Conservation (phyloP, 441 rosid genomes). For the Geranium incanum region DNA sequence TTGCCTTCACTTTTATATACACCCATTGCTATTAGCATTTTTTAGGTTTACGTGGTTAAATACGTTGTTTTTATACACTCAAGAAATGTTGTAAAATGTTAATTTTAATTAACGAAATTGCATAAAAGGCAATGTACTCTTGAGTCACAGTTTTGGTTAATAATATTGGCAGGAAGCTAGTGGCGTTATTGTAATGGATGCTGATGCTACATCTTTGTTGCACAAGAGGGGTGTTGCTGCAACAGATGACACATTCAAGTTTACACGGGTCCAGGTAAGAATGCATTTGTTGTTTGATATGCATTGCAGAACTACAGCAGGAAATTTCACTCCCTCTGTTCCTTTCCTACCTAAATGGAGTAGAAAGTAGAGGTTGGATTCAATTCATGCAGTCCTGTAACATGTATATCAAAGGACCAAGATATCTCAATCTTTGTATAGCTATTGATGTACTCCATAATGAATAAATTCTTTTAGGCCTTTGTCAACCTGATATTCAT, state of each 20-base stretch:
- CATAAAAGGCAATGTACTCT: not conserved
- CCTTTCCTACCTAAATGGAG: not conserved
- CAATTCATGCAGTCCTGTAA: not conserved
- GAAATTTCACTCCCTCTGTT: not conserved
- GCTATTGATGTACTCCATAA: too few relatives aligned
- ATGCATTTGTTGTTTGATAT: not conserved
- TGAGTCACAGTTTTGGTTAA: conserved; percentile 16
- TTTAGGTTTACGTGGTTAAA: not conserved
- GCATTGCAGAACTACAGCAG: not conserved
- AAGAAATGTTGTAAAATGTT: not conserved
- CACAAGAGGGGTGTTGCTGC: conserved; percentile 58
- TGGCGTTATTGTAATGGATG: conserved; percentile 83
- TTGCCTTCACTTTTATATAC: not conserved
- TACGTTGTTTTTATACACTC: too few relatives aligned
- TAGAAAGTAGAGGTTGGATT: not conserved
- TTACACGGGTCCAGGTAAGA: conserved; percentile 67
- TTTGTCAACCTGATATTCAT: not conserved
- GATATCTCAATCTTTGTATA: too few relatives aligned
- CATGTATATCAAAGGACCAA: not conserved
- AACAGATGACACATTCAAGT: conserved; percentile 82
- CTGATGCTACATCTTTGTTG: conserved; percentile 79
- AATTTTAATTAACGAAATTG: not conserved
- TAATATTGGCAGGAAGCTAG: conserved; percentile 64
- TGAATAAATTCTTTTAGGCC: not conserved
- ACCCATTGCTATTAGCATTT: not conserved